Base-by-base conservation (phyloP, 2,329 filamentous ascomycete genomes). In the Colletotrichum cordylinicola region DNA sequence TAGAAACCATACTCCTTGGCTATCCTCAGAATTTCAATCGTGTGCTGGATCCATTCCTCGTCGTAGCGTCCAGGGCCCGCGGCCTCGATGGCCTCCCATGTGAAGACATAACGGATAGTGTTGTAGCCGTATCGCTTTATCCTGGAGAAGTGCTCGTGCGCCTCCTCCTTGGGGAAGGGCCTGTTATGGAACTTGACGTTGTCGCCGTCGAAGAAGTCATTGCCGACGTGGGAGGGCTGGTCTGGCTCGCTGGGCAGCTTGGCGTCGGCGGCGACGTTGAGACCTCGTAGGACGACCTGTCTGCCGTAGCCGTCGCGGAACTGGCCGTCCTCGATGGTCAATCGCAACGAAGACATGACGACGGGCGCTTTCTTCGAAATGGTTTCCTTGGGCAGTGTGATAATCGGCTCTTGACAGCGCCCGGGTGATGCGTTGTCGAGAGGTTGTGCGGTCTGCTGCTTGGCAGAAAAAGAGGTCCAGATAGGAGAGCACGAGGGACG, bases 81-180 rank as follows among this genome's bases (percentile, higher is more conserved):
- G 74, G 97, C 94, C 85, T 99, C 97, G 83, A 99, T 94, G n/a
- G 97, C 96, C 85, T 99, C 97, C 97, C 97, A 99, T 0, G 97
- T 98, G 83, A 98, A 99, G 79, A 99, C 89, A 85, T 99, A 99
- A 82, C 97, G 92, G 79, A 99, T 96, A 1, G 95, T 96, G 84
- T 98, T 99, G 89, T 98, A 99, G 16, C 97, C 97, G 88, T 94
- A 98, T 81, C 94, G 93, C 80, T 94, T 95, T 78, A 99, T 86
- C 58, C 96, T 91, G 15, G 94, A 91, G 84, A 99, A 98, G 84
- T 99, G 97, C 18, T 91, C 88, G 80, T 95, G 93, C 2, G 97
- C 95, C 79, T 98, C 95, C 66, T 95, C 92, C 64, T 95, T 90
- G 5, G 93, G 88, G 80, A 99, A 99, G 0, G 97, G 97, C 3